phyloP scores from a whole-genome alignment of 108 stramenopile species.

The Epipyxis sp. region DNA sequence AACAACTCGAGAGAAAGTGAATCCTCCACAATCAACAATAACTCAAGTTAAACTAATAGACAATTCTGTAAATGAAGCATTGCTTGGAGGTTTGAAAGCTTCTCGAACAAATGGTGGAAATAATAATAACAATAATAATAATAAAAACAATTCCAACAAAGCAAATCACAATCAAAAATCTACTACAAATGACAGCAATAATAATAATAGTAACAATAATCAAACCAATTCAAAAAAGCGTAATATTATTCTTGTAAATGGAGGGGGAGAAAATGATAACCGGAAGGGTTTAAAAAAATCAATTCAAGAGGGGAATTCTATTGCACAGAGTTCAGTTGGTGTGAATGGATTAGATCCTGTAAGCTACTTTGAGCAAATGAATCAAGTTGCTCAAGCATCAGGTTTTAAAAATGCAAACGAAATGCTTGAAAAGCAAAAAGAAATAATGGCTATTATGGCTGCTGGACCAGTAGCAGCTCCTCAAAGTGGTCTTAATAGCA shows the following conservation, averaged over 20 bases:
- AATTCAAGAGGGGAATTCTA: background rate
- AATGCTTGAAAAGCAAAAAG: constrained; percentile 2
- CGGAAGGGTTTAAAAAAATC: background rate
- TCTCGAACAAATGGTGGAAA: background rate
- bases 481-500: too few species aligned
- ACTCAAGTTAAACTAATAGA: too few species aligned
- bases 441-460: background rate
- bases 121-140: background rate
- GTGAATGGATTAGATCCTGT: background rate
- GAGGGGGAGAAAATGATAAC: background rate
- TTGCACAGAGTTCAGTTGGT: too few species aligned
- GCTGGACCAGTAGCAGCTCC: too few species aligned
- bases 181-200: background rate
- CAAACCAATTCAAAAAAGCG: background rate
- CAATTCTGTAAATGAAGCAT: background rate
- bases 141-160: background rate
- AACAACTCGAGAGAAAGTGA: background rate
- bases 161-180: background rate
- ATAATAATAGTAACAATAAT: background rate
- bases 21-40: too few species aligned
- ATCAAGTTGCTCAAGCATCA: background rate
- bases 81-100: background rate
- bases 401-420: constrained; percentile 10
- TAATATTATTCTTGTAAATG: background rate
- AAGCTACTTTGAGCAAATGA: background rate